Base-by-base conservation (phyloP, 2,329 filamentous ascomycete species). In the Alternaria alternata region DNA sequence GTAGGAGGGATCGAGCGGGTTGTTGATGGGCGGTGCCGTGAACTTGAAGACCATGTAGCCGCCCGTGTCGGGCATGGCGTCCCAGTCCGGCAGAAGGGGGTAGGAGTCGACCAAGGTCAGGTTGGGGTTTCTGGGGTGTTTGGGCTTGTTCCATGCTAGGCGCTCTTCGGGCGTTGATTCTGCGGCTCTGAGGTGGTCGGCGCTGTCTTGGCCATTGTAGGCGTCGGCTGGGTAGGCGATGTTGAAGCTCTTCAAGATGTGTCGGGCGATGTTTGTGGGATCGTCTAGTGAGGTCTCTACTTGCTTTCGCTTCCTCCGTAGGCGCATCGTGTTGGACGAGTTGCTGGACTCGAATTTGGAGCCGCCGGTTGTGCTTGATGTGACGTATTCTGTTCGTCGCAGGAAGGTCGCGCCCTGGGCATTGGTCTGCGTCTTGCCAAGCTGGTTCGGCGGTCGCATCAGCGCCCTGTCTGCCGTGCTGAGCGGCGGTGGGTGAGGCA, bases 351-450 rank as follows among this genome's bases (percentile, higher is more conserved):
- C 84, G 56, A 83, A 82, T 22, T 79, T 73, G 7, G 81, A 78
- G 16, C 81, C 62, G 67, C 78, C 74, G 11, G 76, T 75, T 53
- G 80, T 80, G 49, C 67, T 70, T 24, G 82, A 81, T 18, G 91
- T 92, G 73, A 97, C 97, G 81, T 98, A 98, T 79, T 99, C 95
- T 57, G 95, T 98, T 72, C 94, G 89, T 59, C 95, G 92, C 68
- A 99, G 86, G 86, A 99, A 99, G 64, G 93, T 97, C 54, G 97
- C 93, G 64, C 90, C 89, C 18, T 90, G 85, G 64, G 92, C 91
- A 63, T 88, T 87, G 42, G 88, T 86, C 69, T 92, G 91, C 44
- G 90, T 89, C 79, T 97, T 96, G 70, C 93, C 93, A 22, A 99
- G 86, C 49, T 92, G 89, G 36, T 93, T 88, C 36, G 97, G 87